phyloP scores from a whole-genome alignment of 352 stramenopile genomes.

The Phytophthora crassamura region DNA sequence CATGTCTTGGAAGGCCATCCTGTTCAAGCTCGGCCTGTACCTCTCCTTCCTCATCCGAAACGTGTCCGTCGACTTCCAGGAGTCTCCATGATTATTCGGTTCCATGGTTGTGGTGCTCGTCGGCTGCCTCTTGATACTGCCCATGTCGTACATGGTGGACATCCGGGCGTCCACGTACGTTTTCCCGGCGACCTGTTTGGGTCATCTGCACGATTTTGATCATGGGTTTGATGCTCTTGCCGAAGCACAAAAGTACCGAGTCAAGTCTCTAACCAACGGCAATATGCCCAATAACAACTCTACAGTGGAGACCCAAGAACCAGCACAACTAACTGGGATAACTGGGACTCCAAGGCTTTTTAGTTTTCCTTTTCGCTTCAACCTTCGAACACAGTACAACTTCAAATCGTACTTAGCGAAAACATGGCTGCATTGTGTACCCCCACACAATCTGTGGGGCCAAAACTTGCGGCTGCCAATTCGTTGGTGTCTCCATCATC shows the following conservation, averaged over 20 bases:
- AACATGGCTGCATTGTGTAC: slow-evolving; percentile 14
- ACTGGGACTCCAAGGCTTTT: no score
- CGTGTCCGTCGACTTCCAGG: slow-evolving; percentile 70
- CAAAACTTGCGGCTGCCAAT: slow-evolving; percentile 27
- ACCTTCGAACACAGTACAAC: no score
- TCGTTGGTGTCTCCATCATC: slow-evolving; percentile 15
- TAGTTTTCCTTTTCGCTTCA: no score
- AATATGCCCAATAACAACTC: slow-evolving; percentile 6
- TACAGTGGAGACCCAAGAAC: neutral
- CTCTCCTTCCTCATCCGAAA: slow-evolving; percentile 68
- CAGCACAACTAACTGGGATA: slow-evolving; percentile 13
- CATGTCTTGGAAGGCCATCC: slow-evolving; percentile 66
- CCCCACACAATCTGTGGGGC: neutral
- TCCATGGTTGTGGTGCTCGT: slow-evolving; percentile 58
- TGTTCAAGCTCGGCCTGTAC: slow-evolving; percentile 52
- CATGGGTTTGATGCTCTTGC: slow-evolving; percentile 53
- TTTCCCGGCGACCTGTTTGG: slow-evolving; percentile 33
- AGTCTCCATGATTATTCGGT: slow-evolving; percentile 68
- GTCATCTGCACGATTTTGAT: slow-evolving; percentile 47
- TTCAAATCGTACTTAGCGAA: neutral
- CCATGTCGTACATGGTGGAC: slow-evolving; percentile 56
- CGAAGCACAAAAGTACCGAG: slow-evolving; percentile 39
- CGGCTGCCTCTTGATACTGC: slow-evolving; percentile 52
- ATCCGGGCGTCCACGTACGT: slow-evolving; percentile 45
- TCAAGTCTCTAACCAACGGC: slow-evolving; percentile 4